Evolutionary conservation across 495 filamentous ascomycete genomes (phyloP).

Genomic region (Podospora pseudoanserina): DNA sequence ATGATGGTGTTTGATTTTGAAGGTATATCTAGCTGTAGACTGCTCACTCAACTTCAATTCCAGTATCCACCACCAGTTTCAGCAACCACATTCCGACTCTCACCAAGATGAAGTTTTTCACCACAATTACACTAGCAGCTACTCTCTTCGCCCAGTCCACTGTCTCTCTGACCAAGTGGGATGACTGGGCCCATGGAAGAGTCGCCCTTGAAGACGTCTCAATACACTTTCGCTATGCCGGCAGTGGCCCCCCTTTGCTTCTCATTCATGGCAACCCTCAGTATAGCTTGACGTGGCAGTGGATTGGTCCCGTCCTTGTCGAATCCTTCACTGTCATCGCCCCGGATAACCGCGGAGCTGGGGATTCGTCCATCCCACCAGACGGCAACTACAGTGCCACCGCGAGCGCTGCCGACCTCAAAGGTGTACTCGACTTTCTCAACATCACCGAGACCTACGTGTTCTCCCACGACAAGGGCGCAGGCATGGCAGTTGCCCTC

Average conservation of each 20-base stretch:
- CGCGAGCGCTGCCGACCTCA: slow-evolving; percentile 32
- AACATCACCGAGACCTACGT: slow-evolving; percentile 38
- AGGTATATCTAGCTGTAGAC: not conserved
- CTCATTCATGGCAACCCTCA: slow-evolving; percentile 42
- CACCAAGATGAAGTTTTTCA: not conserved
- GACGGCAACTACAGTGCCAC: slow-evolving; percentile 36
- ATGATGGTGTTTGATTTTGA: not conserved
- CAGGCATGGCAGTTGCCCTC: slow-evolving; percentile 35
- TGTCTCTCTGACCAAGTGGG: not conserved
- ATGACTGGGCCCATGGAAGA: slow-evolving; percentile 27
- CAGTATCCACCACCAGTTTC: not conserved
- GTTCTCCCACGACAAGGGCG: slow-evolving; percentile 43
- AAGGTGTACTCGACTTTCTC: slow-evolving; percentile 39
- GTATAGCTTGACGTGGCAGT: slow-evolving; percentile 48
- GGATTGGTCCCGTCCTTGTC: slow-evolving; percentile 54
- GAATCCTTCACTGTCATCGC: slow-evolving; percentile 52
- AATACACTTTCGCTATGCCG: slow-evolving; percentile 43
- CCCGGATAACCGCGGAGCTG: slow-evolving; percentile 39
- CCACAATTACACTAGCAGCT: not conserved
- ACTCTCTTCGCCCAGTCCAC: not conserved
- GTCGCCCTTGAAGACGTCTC: slow-evolving; percentile 36
- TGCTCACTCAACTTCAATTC: not conserved
- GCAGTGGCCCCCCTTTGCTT: slow-evolving; percentile 37
- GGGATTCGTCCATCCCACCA: slow-evolving; percentile 35
- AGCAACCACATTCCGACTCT: not conserved